phyloP scores from a whole-genome alignment of 192 early-diverging fungal species.

The Coemansia sp. region DNA sequence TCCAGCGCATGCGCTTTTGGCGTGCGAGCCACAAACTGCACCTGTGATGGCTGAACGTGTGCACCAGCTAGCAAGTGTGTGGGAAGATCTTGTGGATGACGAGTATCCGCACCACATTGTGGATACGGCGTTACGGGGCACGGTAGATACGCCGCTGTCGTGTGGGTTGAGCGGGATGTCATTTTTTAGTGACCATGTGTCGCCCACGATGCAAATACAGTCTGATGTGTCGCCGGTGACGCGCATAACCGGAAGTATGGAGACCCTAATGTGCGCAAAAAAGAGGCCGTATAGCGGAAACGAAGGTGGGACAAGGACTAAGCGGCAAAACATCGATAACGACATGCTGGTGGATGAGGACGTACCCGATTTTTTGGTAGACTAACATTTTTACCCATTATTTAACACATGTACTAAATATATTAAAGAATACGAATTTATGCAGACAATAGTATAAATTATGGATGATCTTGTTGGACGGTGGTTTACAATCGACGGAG shows the following conservation, averaged over 20 bases:
- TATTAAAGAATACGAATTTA: neutral
- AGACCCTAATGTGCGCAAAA: constrained; percentile 1
- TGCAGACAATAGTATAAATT: neutral
- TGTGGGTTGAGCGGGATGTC: constrained; percentile 1
- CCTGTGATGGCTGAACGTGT: constrained; percentile 6
- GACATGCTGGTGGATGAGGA: constrained; percentile 6
- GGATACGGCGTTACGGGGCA: neutral
- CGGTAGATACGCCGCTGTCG: constrained; percentile 6
- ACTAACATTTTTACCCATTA: constrained; percentile 8
- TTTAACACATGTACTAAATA: neutral
- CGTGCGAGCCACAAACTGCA: neutral
- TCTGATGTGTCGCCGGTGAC: neutral
- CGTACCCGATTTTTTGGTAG: constrained; percentile 18
- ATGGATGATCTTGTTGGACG: constrained; percentile 16
- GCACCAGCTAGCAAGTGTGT: constrained; percentile 21
- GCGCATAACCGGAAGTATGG: neutral
- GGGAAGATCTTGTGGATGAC: constrained; percentile 24
- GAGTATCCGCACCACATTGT: constrained; percentile 10
- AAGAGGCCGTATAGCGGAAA: neutral
- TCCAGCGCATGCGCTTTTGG: neutral
- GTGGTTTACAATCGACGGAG: constrained; percentile 37
- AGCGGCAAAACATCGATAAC: constrained; percentile 5
- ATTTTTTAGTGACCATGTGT: constrained; percentile 8
- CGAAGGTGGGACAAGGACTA: neutral
- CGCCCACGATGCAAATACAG: neutral